These are phyloP conservation scores for Hericium coralloides DNA, from an alignment of 768 basidiomycete species.

Conservation along the genomic window DNA sequence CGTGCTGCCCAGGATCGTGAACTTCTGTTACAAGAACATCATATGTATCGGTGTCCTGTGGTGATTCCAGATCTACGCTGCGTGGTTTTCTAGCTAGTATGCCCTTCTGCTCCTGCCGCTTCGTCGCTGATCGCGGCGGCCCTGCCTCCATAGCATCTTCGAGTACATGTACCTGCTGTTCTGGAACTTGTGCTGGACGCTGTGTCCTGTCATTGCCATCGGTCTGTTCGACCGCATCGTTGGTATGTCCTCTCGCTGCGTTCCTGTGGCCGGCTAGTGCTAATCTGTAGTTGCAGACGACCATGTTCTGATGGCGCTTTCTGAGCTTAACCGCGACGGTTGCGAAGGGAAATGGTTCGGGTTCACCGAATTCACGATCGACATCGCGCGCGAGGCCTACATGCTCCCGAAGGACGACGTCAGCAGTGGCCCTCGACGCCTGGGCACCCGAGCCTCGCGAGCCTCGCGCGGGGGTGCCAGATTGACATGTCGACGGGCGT, in stretches of 20 bases:
- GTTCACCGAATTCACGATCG: conserved; percentile 58
- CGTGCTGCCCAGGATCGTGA: too few relatives aligned
- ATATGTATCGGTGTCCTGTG: too few relatives aligned
- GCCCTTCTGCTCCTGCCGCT: conserved; percentile 21
- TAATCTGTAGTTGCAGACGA: conserved; percentile 41
- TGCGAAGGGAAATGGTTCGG: conserved; percentile 82
- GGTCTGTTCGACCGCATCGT: too few relatives aligned
- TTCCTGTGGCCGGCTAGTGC: background rate
- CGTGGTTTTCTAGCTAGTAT: conserved; percentile 87
- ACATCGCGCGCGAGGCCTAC: conserved; percentile 37
- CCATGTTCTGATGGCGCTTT: conserved; percentile 80
- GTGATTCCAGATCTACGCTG: too few relatives aligned
- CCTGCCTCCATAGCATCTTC: conserved; percentile 47
- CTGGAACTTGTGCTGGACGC: conserved; percentile 98
- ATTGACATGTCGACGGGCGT: too few relatives aligned
- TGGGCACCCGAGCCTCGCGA: background rate
- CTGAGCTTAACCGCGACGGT: conserved; percentile 81
- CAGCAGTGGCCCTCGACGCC: conserved; percentile 19
- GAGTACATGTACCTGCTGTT: conserved; percentile 93
- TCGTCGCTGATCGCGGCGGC: background rate
- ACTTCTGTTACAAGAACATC: too few relatives aligned
- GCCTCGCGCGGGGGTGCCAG: conserved; percentile 40
- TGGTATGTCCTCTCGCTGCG: too few relatives aligned
- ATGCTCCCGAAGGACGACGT: conserved; percentile 27
- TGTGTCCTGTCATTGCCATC: conserved; percentile 92